Conservation (phyloP, 495 filamentous ascomycete genomes). For the Penicillium mononematosum region DNA sequence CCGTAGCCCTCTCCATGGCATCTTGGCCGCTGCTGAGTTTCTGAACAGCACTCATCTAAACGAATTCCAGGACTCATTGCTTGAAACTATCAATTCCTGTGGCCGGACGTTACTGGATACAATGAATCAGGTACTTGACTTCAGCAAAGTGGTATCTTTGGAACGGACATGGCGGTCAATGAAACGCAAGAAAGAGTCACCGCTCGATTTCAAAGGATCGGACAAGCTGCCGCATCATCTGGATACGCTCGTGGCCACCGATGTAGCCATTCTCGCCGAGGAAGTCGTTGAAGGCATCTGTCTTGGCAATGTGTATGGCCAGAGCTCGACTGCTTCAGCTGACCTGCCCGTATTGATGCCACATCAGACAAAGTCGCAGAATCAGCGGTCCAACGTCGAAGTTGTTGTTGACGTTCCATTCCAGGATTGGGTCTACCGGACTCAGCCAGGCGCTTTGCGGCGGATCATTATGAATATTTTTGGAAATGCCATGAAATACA, state of each 20-base stretch:
- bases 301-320: constrained; percentile 50
- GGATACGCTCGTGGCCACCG: constrained; percentile 47
- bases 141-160: constrained; percentile 64
- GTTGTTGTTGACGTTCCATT: constrained; percentile 64
- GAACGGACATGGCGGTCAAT: constrained; percentile 46
- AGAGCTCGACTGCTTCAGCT: constrained; percentile 29
- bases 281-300: constrained; percentile 54
- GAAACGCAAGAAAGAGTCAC: constrained; percentile 32
- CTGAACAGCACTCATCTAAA: constrained; percentile 46
- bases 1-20: constrained; percentile 73
- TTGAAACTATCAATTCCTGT: constrained; percentile 73
- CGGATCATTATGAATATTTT: constrained; percentile 80
- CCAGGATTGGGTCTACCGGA: constrained; percentile 60
- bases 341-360: constrained; percentile 28
- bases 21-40: constrained; percentile 71
- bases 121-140: constrained; percentile 74
- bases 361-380: constrained; percentile 10
- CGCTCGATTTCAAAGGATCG: constrained; percentile 32
- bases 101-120: constrained; percentile 75
- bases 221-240: constrained; percentile 40
- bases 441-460: constrained; percentile 69
- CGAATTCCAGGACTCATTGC: constrained; percentile 60
- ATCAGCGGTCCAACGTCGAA: constrained; percentile 40
- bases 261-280: constrained; percentile 44
- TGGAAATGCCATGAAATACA: constrained; percentile 83